Evolutionary conservation across 495 filamentous ascomycete genomes (phyloP).

Genomic region (Aspergillus indologenus): DNA sequence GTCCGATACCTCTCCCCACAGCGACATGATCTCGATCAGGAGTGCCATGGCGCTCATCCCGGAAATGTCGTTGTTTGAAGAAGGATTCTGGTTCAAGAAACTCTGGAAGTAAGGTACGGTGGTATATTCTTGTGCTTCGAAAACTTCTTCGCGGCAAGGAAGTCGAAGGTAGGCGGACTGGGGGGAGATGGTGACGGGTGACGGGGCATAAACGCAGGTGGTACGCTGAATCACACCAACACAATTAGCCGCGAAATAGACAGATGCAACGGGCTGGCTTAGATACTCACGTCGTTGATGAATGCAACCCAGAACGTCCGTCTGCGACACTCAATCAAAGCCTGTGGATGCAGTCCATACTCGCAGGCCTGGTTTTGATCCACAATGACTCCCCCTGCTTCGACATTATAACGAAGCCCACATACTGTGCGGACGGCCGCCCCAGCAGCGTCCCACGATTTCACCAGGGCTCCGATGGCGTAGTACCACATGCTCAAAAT

Average conservation of each 20-base stretch:
- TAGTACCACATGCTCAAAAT: constrained; percentile 65
- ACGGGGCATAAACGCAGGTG: constrained; percentile 52
- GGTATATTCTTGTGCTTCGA: constrained; percentile 52
- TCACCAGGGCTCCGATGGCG: constrained; percentile 48
- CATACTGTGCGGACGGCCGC: constrained; percentile 55
- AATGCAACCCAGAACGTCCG: constrained; percentile 67
- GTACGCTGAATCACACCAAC: constrained; percentile 42
- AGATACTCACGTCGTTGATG: constrained; percentile 53
- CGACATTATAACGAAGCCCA: constrained; percentile 58
- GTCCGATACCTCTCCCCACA: constrained; percentile 63
- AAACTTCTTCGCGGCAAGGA: constrained; percentile 55
- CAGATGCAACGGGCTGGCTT: background rate
- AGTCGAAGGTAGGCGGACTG: constrained; percentile 62
- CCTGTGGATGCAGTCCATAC: constrained; percentile 55
- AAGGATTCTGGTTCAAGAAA: constrained; percentile 33
- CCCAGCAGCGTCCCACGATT: constrained; percentile 59
- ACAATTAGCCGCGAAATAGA: constrained; percentile 2
- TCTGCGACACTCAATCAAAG: constrained; percentile 61
- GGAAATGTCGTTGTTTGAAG: constrained; percentile 30
- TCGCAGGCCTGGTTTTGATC: constrained; percentile 44
- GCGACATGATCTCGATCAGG: constrained; percentile 55
- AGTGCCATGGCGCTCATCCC: constrained; percentile 55
- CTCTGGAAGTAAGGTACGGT: constrained; percentile 57
- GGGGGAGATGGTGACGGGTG: constrained; percentile 36
- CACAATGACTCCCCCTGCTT: constrained; percentile 51